These are phyloP conservation scores for Colletotrichum nymphaeae DNA, from an alignment of 2,329 filamentous ascomycete species.

Conservation along the genomic window DNA sequence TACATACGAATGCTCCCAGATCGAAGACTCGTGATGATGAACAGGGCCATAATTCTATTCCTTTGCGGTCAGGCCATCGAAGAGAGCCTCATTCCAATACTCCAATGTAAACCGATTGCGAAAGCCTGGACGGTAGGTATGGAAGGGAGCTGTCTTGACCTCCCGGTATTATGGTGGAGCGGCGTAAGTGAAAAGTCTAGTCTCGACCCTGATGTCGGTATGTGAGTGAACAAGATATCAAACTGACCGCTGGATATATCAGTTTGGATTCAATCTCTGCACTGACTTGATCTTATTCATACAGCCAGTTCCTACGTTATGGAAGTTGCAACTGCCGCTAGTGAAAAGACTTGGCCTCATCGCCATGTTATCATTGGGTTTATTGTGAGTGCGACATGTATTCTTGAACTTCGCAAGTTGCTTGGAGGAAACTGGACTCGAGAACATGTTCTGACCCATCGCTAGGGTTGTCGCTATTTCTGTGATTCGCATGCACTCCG, in stretches of 20 bases:
- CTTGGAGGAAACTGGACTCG: not conserved
- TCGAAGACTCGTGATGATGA: conserved; percentile 40
- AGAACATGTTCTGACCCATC: not conserved
- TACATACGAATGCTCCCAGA: conserved; percentile 46
- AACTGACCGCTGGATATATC: no score
- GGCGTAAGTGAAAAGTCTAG: conserved; percentile 41
- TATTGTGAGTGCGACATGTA: conserved; percentile 36
- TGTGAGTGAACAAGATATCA: no score
- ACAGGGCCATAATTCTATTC: conserved; percentile 43
- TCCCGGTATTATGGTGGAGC: conserved; percentile 46
- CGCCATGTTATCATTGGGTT: conserved; percentile 43
- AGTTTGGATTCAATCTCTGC: conserved; percentile 48
- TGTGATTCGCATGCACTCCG: conserved; percentile 40
- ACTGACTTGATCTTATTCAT: conserved; percentile 50
- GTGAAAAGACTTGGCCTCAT: conserved; percentile 43
- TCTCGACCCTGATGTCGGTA: not conserved
- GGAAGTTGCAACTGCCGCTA: conserved; percentile 47
- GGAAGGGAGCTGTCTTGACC: conserved; percentile 41
- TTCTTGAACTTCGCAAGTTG: no score
- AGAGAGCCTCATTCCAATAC: conserved; percentile 43
- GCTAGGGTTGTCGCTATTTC: conserved; percentile 39
- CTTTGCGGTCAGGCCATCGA: conserved; percentile 44
- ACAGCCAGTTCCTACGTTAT: conserved; percentile 50
- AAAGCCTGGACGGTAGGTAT: conserved; percentile 42
- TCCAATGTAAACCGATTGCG: conserved; percentile 42